Conservation (phyloP, 371 early-diverging fungal species). For the Lichtheimia ornata region DNA sequence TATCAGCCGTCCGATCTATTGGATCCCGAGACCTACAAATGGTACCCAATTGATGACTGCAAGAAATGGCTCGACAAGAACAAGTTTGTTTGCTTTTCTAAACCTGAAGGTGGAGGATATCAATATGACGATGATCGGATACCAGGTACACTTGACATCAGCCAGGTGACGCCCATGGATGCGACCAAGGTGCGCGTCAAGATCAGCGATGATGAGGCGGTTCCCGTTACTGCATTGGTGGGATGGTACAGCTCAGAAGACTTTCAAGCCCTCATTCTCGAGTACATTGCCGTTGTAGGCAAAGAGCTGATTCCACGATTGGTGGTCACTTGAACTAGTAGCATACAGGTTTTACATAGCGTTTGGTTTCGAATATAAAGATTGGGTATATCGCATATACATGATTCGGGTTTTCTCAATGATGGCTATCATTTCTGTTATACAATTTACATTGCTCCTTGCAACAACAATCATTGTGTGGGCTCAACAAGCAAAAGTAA, state of each 20-base stretch:
- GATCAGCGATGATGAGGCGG: neutral
- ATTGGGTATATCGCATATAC: no score
- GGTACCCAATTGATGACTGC: conserved; percentile 39
- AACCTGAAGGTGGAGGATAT: conserved; percentile 7
- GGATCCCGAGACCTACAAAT: conserved; percentile 56
- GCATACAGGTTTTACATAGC: neutral
- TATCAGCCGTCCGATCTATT: conserved; percentile 84
- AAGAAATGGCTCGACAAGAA: conserved; percentile 26
- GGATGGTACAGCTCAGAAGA: conserved; percentile 3
- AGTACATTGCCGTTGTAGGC: conserved; percentile 11
- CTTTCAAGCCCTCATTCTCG: conserved; percentile 1
- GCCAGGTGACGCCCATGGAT: conserved; percentile 8
- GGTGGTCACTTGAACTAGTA: neutral
- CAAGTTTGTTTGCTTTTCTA: conserved; percentile 16
- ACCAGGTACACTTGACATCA: conserved; percentile 8
- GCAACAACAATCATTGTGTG: no score
- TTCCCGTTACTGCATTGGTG: conserved; percentile 4
- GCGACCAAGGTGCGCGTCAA: neutral
- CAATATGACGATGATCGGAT: conserved; percentile 11
- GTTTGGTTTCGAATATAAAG: no score
- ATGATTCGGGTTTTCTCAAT: no score
- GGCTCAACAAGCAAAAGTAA: no score
- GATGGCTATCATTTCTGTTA: no score
- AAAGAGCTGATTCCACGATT: neutral
- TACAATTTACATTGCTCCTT: no score